Evolutionary conservation across 1,284 basidiomycete species (phyloP), one percentile per base, ranked within the genome.

Genomic region (Pulchroboletus neoregius): DNA sequence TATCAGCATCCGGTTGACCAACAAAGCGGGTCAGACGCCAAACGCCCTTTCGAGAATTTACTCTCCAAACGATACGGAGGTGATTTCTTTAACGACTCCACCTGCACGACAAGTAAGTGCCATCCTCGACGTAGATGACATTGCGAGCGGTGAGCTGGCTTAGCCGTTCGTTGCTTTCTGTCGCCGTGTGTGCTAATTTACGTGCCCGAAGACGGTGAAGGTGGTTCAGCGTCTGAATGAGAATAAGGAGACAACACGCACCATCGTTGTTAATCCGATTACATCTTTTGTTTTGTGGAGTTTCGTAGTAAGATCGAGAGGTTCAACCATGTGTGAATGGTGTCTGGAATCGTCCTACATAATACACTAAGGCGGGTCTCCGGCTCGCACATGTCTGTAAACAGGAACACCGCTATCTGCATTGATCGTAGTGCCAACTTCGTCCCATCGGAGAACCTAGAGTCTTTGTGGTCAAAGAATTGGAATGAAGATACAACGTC

Each of bases 1-100:
- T 9, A 30, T 38, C 46, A 63, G 66, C 10, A 61, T 53, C 13
- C 49, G 55, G 32, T 28, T 57, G 49, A 45, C 41, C 11, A 64
- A 64, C 48, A 66, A 57, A 49, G 52, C 57, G 3, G 24, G 55
- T 23, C 64, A 58, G 31, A 65, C 60, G 22, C 57, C 60, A 16
- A 61, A 50, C 13, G 57, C 39, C 10, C 49, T 60, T 11, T 46
- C 54, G 6, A 43, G 41, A 12, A 66, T 66, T 9, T 54, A 62
- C 37, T 65, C 32, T 30, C 54, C 54, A 11, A 12, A 38, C 0
- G 66, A 67, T 37, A 45, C 24, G 1, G 44, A 50, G 10, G 54
- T 62, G 22, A 42, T 23, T 12, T 53, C 47, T 16, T 32, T 60
- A 49, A 58, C 62, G 26, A 53, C 36, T 2, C 58, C 58, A 15